phyloP scores from a whole-genome alignment of 1,284 basidiomycete species.

The Trichosporon inkin region DNA sequence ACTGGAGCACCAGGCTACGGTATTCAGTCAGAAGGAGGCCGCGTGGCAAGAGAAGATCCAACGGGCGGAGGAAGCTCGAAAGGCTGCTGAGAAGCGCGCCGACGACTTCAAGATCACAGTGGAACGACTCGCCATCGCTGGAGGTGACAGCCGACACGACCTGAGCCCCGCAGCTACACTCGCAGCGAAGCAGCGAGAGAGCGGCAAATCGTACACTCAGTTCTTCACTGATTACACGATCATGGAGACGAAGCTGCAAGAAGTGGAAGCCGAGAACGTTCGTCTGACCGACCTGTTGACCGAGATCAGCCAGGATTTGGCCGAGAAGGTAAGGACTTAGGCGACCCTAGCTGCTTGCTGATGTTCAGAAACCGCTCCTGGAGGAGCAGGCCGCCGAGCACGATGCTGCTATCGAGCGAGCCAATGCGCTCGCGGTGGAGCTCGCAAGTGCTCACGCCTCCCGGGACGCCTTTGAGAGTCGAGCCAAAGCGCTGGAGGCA shows the following conservation, averaged over 20 bases:
- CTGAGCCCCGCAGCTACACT: slow-evolving; percentile 80
- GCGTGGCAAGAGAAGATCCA: slow-evolving; percentile 48
- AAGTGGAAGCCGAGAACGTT: slow-evolving; percentile 71
- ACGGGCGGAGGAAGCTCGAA: slow-evolving; percentile 47
- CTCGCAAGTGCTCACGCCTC: slow-evolving; percentile 65
- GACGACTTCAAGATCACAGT: slow-evolving; percentile 49
- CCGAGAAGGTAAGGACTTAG: slow-evolving; percentile 66
- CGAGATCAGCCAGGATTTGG: slow-evolving; percentile 62
- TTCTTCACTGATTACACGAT: slow-evolving; percentile 77
- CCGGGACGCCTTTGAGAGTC: slow-evolving; percentile 53
- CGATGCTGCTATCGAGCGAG: slow-evolving; percentile 69
- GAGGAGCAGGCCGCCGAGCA: slow-evolving; percentile 82
- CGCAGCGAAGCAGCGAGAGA: slow-evolving; percentile 62
- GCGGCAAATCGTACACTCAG: slow-evolving; percentile 58
- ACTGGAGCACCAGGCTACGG: slow-evolving; percentile 39
- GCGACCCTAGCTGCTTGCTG: not conserved
- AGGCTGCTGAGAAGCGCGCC: slow-evolving; percentile 49
- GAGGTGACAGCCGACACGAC: slow-evolving; percentile 27
- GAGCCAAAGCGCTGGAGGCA: slow-evolving; percentile 55
- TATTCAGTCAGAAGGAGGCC: slow-evolving; percentile 48
- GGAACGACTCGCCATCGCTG: slow-evolving; percentile 43
- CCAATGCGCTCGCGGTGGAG: slow-evolving; percentile 71
- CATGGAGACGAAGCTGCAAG: slow-evolving; percentile 73
- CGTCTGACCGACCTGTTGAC: slow-evolving; percentile 67
- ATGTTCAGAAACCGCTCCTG: slow-evolving; percentile 72